Evolutionary conservation across 192 early-diverging fungal species (phyloP).

Genomic region (Lunasporangiospora selenospora): DNA sequence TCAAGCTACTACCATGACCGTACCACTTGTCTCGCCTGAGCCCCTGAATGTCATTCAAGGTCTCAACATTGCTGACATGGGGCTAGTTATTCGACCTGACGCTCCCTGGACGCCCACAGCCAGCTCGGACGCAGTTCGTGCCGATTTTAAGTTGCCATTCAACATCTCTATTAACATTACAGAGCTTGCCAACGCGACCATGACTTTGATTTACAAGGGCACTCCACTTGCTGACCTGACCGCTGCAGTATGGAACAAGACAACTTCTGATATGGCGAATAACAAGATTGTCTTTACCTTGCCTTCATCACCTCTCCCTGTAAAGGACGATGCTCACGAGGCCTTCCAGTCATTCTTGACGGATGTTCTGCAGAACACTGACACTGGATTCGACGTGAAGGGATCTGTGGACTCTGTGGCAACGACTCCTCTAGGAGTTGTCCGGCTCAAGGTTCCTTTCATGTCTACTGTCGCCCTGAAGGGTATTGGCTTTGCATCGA

Average conservation of each 20-base stretch:
- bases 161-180: conserved; percentile 39
- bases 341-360: conserved; percentile 28
- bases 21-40: conserved; percentile 15
- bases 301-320: conserved; percentile 29
- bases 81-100: conserved; percentile 12
- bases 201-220: conserved; percentile 42
- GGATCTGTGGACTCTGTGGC: conserved; percentile 34
- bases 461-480: conserved; percentile 22
- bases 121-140: conserved; percentile 21
- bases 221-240: conserved; percentile 33
- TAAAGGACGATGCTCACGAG: conserved; percentile 33
- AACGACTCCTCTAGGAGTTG: conserved; percentile 22
- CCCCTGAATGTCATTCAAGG: conserved; percentile 38
- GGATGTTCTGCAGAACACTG: conserved; percentile 21
- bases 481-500: conserved; percentile 26
- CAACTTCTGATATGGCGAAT: conserved; percentile 28
- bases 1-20: conserved; percentile 18
- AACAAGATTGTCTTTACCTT: conserved; percentile 46
- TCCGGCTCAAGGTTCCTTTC: conserved; percentile 40
- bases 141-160: conserved; percentile 41
- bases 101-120: conserved; percentile 30
- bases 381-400: conserved; percentile 34
- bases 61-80: conserved; percentile 27
- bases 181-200: conserved; percentile 35
- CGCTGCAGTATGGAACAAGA: conserved; percentile 35